These are phyloP conservation scores for Eimeria praecox DNA, from an alignment of 169 alveolate species.

Conservation along the genomic window DNA sequence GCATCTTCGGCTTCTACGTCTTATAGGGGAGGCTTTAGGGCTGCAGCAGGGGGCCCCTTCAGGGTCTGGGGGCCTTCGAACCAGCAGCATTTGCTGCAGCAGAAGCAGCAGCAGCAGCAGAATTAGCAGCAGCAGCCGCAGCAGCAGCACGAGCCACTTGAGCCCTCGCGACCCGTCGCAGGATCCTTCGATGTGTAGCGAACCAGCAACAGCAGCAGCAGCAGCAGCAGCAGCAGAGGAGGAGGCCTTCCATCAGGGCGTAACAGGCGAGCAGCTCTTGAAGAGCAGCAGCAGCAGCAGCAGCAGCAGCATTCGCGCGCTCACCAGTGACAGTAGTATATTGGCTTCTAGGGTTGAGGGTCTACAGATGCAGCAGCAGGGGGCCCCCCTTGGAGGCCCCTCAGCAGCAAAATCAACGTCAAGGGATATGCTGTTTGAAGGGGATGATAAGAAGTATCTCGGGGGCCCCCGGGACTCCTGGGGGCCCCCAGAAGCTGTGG, in stretches of 20 bases:
- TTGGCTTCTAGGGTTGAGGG: background rate
- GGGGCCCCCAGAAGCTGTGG: background rate
- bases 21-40: constrained; percentile 6
- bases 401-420: background rate
- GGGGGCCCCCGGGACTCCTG: constrained; percentile 11
- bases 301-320: background rate
- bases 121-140: constrained; percentile 13
- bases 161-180: constrained; percentile 17
- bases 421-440: background rate
- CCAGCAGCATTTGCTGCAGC: background rate
- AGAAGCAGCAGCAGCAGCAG: constrained; percentile 15
- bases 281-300: constrained; percentile 39
- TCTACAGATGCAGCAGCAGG: background rate
- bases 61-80: background rate
- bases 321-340: background rate
- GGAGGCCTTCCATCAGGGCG: background rate
- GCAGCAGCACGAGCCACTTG: constrained; percentile 2
- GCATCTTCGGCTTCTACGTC: constrained; percentile 52
- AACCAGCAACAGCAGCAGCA: constrained; percentile 48
- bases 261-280: background rate
- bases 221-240: constrained; percentile 15
- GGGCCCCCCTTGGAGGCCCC: constrained; percentile 40
- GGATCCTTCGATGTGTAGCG: background rate
- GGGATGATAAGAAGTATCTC: background rate
- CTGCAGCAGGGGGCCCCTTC: constrained; percentile 3